These are phyloP conservation scores for Pseudocercospora cruenta DNA, from an alignment of 2,329 filamentous ascomycete genomes.

Conservation along the genomic window DNA sequence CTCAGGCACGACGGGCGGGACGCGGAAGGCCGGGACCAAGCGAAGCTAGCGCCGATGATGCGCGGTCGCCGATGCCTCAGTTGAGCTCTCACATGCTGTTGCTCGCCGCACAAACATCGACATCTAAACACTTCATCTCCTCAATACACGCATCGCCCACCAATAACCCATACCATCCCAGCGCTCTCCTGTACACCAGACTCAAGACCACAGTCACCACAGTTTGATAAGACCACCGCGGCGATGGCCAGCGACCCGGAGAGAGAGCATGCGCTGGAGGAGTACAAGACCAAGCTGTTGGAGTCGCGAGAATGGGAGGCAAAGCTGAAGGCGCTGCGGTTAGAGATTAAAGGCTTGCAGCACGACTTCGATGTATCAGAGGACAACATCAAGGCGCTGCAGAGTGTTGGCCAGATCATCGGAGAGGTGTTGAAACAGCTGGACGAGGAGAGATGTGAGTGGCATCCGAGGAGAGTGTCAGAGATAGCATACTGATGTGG, in stretches of 20 bases:
- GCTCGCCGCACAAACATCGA: conserved; percentile 14
- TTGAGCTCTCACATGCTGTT: neutral
- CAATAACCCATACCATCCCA: neutral
- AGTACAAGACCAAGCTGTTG: conserved; percentile 63
- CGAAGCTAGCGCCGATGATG: conserved; percentile 1
- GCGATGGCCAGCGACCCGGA: conserved; percentile 49
- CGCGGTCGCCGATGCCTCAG: conserved; percentile 5
- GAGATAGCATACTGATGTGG: conserved; percentile 12
- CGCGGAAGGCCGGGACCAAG: neutral
- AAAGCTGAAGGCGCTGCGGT: conserved; percentile 88
- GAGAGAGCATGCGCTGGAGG: conserved; percentile 55
- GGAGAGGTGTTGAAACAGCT: conserved; percentile 98
- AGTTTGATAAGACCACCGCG: conserved; percentile 8
- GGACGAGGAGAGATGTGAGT: conserved; percentile 95
- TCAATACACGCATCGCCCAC: neutral
- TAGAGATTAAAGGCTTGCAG: conserved; percentile 95
- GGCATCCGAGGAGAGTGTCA: neutral
- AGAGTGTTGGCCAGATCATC: conserved; percentile 99
- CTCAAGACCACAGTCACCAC: neutral
- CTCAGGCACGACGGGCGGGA: neutral
- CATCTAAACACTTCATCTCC: conserved; percentile 11
- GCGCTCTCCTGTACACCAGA: neutral
- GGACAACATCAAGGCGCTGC: conserved; percentile 98
- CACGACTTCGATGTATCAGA: conserved; percentile 96
- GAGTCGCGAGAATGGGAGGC: conserved; percentile 99